Conservation (phyloP, 129 eudicot genomes). For the Flaveria sonorensis region DNA sequence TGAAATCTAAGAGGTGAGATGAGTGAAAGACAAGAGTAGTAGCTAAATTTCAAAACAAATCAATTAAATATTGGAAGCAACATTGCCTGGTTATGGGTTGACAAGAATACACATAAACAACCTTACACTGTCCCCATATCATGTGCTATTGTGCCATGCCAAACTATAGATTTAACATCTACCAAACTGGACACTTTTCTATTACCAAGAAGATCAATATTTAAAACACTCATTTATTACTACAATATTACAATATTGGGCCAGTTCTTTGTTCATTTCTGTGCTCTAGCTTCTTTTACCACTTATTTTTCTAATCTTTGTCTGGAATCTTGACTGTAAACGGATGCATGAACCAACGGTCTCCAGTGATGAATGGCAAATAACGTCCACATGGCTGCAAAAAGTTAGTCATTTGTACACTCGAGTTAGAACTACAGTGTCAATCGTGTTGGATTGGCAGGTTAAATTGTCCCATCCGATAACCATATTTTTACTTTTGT, state of each 20-base stretch:
- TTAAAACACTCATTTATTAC: neutral
- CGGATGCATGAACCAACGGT: slow-evolving; percentile 35
- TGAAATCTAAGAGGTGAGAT: slow-evolving; percentile 35
- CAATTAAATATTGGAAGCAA: slow-evolving; percentile 33
- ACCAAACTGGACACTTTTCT: slow-evolving; percentile 39
- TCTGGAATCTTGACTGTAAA: slow-evolving; percentile 29
- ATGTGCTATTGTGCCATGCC: slow-evolving; percentile 54
- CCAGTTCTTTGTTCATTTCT: slow-evolving; percentile 21
- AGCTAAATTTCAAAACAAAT: slow-evolving; percentile 26
- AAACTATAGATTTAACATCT: slow-evolving; percentile 39
- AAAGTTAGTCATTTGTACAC: too few relatives aligned
- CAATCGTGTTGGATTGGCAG: too few relatives aligned
- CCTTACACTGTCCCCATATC: slow-evolving; percentile 53
- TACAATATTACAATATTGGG: neutral
- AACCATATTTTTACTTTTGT: too few relatives aligned
- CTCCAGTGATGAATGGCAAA: neutral
- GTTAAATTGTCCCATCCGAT: too few relatives aligned
- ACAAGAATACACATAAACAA: slow-evolving; percentile 50
- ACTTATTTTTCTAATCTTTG: slow-evolving; percentile 20
- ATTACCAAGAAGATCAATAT: slow-evolving; percentile 33
- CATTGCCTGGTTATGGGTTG: slow-evolving; percentile 60
- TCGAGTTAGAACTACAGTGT: too few relatives aligned
- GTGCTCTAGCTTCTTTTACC: slow-evolving; percentile 20
- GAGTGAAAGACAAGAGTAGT: slow-evolving; percentile 47
- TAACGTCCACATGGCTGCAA: neutral